Conservation (phyloP, 352 stramenopile species). For the Phytopythium chamaehyphon region DNA sequence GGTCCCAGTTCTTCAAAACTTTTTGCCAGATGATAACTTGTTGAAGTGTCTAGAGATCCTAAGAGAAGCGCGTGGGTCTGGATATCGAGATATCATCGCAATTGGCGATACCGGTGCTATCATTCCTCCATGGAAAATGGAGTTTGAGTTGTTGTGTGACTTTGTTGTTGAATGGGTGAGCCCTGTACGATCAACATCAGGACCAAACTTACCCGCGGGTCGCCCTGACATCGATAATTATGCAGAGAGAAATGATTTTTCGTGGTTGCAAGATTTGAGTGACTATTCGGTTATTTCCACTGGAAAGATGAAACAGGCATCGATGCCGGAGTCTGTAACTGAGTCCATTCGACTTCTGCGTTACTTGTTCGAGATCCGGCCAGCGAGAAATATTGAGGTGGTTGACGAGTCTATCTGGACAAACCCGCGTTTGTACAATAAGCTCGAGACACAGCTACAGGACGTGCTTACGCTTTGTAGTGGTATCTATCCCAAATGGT, state of each 20-base stretch:
- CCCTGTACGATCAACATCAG: background rate
- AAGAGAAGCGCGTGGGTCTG: constrained; percentile 17
- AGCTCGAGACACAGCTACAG: constrained; percentile 73
- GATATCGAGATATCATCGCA: constrained; percentile 1
- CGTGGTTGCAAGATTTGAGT: constrained; percentile 16
- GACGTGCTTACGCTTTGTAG: constrained; percentile 82
- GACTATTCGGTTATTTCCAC: background rate
- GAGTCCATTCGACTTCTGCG: constrained; percentile 51
- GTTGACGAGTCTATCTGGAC: constrained; percentile 54
- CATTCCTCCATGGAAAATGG: constrained; percentile 68
- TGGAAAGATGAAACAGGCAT: background rate
- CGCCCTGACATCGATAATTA: background rate
- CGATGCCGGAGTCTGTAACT: constrained; percentile 26
- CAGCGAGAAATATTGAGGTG: constrained; percentile 6
- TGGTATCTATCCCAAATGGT: constrained; percentile 80
- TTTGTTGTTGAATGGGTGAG: constrained; percentile 55
- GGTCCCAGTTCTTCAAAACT: constrained; percentile 26
- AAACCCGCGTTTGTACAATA: constrained; percentile 73
- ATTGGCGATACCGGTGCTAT: constrained; percentile 4
- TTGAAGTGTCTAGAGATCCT: constrained; percentile 72
- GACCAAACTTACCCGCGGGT: background rate
- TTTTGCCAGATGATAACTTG: constrained; percentile 69
- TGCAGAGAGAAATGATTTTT: constrained; percentile 6
- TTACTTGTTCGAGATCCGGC: constrained; percentile 52
- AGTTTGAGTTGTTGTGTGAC: constrained; percentile 71